Evolutionary conservation across 1,284 basidiomycete genomes (phyloP), one percentile per base, ranked within the genome.

Genomic region (Irpex sp.): DNA sequence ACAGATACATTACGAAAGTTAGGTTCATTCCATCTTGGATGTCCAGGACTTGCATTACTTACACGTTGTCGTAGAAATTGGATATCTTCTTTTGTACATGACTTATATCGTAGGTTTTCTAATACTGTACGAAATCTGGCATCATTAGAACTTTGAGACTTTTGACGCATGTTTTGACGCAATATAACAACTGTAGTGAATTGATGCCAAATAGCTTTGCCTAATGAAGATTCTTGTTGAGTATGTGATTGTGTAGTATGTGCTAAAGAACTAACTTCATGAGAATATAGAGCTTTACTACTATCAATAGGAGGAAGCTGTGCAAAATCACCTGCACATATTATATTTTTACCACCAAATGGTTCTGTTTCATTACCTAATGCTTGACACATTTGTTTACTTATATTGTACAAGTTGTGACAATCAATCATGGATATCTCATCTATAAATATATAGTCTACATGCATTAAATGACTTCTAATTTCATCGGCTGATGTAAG

Each of bases 1-100:
- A 78, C 70, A 8, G 75, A 74, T 0, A 72, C 69, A 69, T 74
- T 64, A 21, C 67, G 17, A 59, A 77, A 78, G 0, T 67, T n/a
- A n/a, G n/a, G n/a, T 52, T 11, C 55, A 40, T 47, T 56, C n/a
- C 72, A 62, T 0, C 62, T 63, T 2, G 31, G 31, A 5, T 5
- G 2, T n/a, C n/a, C 4, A 3, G 4, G 31, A 31, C 5, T 3
- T 3, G 31, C 31, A n/a, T n/a, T n/a, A n/a, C n/a, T n/a, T 3
- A 74, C 38, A 9, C 71, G 13, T 4, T 66, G 67, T 15, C 63
- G 60, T 1, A 81, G 60, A 59, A 78, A 74, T 1, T 15, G 31
- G 5, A 79, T 64, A 59, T 81, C 77, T 5, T 70, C 70, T 0
- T 47, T 2, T 1, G 75, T 78, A 59, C 78, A 80, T 0, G 70